Evolutionary conservation across 768 basidiomycete species (phyloP).

Genomic region (Scleroderma bovista): DNA sequence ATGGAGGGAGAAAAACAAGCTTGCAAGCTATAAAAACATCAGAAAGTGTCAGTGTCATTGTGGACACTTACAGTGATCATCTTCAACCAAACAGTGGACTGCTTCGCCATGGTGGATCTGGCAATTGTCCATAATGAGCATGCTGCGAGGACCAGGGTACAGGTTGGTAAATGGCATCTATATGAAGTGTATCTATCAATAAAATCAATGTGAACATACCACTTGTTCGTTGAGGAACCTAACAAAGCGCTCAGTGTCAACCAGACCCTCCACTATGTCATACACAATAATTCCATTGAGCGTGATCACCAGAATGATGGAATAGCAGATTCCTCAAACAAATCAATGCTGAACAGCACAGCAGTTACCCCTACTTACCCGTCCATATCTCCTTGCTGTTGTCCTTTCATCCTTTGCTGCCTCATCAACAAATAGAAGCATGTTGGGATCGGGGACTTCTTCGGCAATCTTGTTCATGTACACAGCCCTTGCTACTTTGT

Average conservation of each 20-base stretch:
- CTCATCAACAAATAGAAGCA: conserved; percentile 17
- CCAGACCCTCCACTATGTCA: conserved; percentile 13
- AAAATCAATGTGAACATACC: neutral
- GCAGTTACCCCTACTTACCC: neutral
- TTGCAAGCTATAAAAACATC: conserved; percentile 13
- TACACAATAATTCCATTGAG: conserved; percentile 16
- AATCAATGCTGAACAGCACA: conserved; percentile 6
- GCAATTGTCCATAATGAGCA: conserved; percentile 18
- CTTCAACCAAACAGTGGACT: conserved; percentile 10
- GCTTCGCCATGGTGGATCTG: conserved; percentile 17
- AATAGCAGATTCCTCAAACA: conserved; percentile 5
- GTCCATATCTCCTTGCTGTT: neutral
- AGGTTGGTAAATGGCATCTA: conserved; percentile 9
- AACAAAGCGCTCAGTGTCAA: conserved; percentile 5
- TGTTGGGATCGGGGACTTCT: conserved; percentile 7
- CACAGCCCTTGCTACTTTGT: conserved; percentile 1
- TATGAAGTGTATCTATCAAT: neutral
- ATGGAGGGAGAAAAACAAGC: conserved; percentile 26
- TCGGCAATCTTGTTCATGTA: conserved; percentile 1
- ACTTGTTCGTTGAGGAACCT: conserved; percentile 7
- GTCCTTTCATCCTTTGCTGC: conserved; percentile 12
- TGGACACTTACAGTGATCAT: neutral
- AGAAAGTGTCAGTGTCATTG: neutral
- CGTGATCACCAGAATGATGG: conserved; percentile 13
- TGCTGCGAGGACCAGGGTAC: conserved; percentile 9